Conservation (phyloP, 225 moss, liverwort and hornwort genomes). For the Polytrichum formosum region DNA sequence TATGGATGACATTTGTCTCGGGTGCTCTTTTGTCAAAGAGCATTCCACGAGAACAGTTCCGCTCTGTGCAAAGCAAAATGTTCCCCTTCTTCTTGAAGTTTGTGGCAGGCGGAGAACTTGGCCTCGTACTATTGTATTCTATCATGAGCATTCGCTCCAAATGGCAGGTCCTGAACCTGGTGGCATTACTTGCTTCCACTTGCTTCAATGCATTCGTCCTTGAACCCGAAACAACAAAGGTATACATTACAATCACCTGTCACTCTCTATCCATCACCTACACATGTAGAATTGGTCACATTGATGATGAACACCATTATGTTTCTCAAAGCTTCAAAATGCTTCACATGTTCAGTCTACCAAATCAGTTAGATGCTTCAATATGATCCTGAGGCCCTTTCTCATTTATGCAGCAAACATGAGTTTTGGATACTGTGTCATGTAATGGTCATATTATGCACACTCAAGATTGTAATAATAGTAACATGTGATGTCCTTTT, state of each 20-base stretch:
- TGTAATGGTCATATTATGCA: too few species aligned
- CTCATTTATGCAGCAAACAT: too few species aligned
- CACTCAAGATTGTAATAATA: too few species aligned
- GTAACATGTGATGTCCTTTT: too few species aligned
- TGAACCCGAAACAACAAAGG: constrained; percentile 82
- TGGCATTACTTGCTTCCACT: constrained; percentile 32
- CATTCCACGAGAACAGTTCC: constrained; percentile 67
- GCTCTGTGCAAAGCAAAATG: constrained; percentile 67
- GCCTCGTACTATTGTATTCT: constrained; percentile 39
- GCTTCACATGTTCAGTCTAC: too few species aligned
- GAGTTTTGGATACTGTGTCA: too few species aligned
- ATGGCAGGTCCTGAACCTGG: constrained; percentile 49
- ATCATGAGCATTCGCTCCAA: constrained; percentile 28
- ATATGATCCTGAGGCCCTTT: too few species aligned
- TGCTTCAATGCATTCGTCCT: constrained; percentile 62
- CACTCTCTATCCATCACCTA: too few species aligned
- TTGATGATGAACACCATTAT: too few species aligned
- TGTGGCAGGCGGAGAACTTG: constrained; percentile 34
- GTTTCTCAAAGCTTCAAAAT: too few species aligned
- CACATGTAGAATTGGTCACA: too few species aligned
- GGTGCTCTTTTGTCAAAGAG: constrained; percentile 52
- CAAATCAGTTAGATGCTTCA: too few species aligned
- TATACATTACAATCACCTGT: constrained; percentile 10
- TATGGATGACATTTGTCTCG: constrained; percentile 89
- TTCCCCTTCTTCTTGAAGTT: constrained; percentile 64